These are phyloP conservation scores for Phylloporus gajari DNA, from an alignment of 1,284 basidiomycete species.

Conservation along the genomic window DNA sequence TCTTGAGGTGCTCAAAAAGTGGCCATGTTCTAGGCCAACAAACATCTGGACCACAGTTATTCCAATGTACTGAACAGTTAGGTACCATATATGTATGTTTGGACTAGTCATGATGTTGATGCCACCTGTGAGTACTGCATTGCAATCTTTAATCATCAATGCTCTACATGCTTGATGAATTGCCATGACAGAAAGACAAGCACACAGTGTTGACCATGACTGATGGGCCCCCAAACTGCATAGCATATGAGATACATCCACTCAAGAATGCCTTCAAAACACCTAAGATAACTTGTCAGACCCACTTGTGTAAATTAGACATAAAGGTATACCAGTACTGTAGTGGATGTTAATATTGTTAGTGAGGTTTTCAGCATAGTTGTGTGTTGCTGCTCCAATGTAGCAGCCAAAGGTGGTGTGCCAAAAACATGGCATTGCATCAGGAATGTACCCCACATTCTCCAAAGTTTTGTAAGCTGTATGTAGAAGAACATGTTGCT, in stretches of 20 bases:
- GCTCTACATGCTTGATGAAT: conserved; percentile 75
- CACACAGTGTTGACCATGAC: conserved; percentile 78
- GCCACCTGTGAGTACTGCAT: conserved; percentile 75
- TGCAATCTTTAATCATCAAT: conserved; percentile 69
- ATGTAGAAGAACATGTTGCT: conserved; percentile 74
- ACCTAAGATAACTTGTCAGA: conserved; percentile 51
- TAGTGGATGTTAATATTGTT: conserved; percentile 75
- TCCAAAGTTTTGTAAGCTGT: conserved; percentile 75
- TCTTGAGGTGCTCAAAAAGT: conserved; percentile 73
- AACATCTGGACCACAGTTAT: conserved; percentile 62
- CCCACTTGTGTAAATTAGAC: background rate
- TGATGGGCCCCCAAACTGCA: conserved; percentile 75
- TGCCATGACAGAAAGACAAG: conserved; percentile 73
- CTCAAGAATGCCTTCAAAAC: conserved; percentile 74
- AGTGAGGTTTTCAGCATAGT: conserved; percentile 72
- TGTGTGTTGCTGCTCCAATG: conserved; percentile 73
- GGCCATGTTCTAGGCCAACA: conserved; percentile 72
- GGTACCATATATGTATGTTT: conserved; percentile 58
- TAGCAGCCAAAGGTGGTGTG: conserved; percentile 70
- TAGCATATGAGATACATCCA: conserved; percentile 74
- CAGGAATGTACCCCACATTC: conserved; percentile 73
- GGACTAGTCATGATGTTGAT: conserved; percentile 79
- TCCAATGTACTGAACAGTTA: conserved; percentile 9
- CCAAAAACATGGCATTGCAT: conserved; percentile 60
- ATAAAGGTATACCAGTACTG: conserved; percentile 66